A percentile compares a stretch with the other conserved stretches of the same genome.
phyloP scores from a whole-genome alignment of 2,329 filamentous ascomycete species.

The Clathrospora elynae region DNA sequence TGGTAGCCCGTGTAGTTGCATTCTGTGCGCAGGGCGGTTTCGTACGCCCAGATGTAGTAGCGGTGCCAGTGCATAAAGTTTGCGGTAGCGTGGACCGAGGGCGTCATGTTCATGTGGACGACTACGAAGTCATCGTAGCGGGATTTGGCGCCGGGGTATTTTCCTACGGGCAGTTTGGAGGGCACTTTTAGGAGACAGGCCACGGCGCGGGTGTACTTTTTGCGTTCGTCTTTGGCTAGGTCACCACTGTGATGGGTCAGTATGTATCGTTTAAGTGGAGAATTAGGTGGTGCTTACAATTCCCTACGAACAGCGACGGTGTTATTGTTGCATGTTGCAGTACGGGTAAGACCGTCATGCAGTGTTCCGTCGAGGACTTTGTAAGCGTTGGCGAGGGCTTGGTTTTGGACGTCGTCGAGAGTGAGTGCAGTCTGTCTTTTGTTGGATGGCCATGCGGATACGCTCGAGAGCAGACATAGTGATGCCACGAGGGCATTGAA shows the following conservation, averaged over 20 bases:
- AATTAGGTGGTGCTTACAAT: slow-evolving; percentile 46
- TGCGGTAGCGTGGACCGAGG: slow-evolving; percentile 34
- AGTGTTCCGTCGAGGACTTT: slow-evolving; percentile 38
- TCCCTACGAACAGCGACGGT: slow-evolving; percentile 52
- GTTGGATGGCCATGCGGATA: slow-evolving; percentile 25
- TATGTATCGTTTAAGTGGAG: background rate
- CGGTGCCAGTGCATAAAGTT: slow-evolving; percentile 51
- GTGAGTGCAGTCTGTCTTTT: slow-evolving; percentile 29
- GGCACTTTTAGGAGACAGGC: slow-evolving; percentile 38
- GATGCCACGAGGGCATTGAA: slow-evolving; percentile 31
- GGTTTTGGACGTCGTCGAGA: slow-evolving; percentile 32
- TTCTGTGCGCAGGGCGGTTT: slow-evolving; percentile 49
- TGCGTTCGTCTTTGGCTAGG: slow-evolving; percentile 36
- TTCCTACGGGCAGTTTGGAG: slow-evolving; percentile 30
- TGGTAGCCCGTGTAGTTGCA: slow-evolving; percentile 51
- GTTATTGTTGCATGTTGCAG: slow-evolving; percentile 43
- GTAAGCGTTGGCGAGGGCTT: slow-evolving; percentile 35
- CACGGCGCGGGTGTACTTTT: slow-evolving; percentile 43
- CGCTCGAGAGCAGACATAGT: slow-evolving; percentile 27
- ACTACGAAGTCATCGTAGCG: slow-evolving; percentile 46
- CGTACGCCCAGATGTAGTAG: slow-evolving; percentile 52
- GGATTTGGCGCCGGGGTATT: slow-evolving; percentile 38
- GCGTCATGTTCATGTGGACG: slow-evolving; percentile 43
- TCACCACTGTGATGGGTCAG: slow-evolving; percentile 27
- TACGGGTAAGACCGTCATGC: slow-evolving; percentile 32